Percentiles rank a stretch among this genome's conserved stretches.
Evolutionary conservation across 805 yeast genomes (phyloP).

Genomic region (Saturnispora dispora): DNA sequence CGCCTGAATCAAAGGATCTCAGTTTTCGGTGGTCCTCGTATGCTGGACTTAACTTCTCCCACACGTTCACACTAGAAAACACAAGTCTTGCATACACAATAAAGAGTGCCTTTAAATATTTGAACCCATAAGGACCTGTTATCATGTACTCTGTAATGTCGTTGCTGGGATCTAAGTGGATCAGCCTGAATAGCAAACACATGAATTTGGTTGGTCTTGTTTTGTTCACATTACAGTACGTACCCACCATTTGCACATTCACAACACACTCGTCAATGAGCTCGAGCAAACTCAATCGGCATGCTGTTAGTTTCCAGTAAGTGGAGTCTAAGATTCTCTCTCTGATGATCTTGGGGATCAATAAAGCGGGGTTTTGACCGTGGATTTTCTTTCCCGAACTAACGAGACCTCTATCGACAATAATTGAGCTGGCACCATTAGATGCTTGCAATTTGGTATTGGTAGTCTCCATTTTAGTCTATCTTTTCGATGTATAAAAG

Average conservation of each 20-base stretch:
- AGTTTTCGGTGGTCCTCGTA: constrained; percentile 63
- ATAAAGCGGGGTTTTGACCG: constrained; percentile 39
- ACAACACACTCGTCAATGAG: constrained; percentile 37
- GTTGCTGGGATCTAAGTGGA: constrained; percentile 62
- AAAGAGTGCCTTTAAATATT: constrained; percentile 63
- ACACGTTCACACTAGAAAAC: constrained; percentile 13
- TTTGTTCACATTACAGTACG: constrained; percentile 27
- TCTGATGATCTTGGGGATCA: constrained; percentile 49
- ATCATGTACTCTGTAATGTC: constrained; percentile 49
- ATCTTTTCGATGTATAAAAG: not conserved
- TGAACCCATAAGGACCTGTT: constrained; percentile 56
- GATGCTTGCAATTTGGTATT: not conserved
- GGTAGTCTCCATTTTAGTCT: constrained; percentile 1
- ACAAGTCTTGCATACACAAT: constrained; percentile 52
- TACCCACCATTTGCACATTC: constrained; percentile 40
- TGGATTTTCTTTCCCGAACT: constrained; percentile 25
- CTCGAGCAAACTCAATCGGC: constrained; percentile 33
- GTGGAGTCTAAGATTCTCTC: constrained; percentile 48
- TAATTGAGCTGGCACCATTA: constrained; percentile 9
- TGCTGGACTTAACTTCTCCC: constrained; percentile 40
- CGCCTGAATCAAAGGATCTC: constrained; percentile 31
- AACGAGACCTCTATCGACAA: constrained; percentile 30
- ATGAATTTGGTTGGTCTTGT: constrained; percentile 63
- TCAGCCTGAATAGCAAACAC: constrained; percentile 65
- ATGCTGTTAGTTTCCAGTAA: constrained; percentile 52